Evolutionary conservation across 176 grass and related monocot species (phyloP).

Genomic region (Juncus inflexus): DNA sequence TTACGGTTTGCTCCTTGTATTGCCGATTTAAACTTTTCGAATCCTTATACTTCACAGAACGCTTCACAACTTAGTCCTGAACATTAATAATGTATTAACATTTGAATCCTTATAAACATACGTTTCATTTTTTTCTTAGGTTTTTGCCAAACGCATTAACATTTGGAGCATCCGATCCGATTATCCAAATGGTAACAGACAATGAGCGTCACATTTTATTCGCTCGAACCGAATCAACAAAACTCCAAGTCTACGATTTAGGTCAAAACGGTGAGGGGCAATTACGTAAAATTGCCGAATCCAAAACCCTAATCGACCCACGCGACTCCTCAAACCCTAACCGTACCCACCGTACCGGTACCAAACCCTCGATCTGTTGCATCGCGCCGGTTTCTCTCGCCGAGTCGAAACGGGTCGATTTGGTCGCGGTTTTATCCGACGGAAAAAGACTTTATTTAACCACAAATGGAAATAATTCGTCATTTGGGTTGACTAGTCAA

Average conservation of each 20-base stretch:
- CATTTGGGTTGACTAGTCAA: constrained; percentile 56
- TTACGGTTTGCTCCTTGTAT: constrained; percentile 15
- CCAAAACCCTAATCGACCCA: constrained; percentile 86
- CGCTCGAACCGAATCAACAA: constrained; percentile 80
- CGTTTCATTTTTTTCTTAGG: constrained; percentile 43
- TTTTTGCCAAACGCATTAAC: constrained; percentile 91
- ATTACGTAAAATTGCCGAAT: constrained; percentile 79
- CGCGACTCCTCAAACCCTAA: constrained; percentile 49
- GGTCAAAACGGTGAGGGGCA: constrained; percentile 68
- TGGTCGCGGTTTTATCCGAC: constrained; percentile 91
- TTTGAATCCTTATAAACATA: too few species aligned
- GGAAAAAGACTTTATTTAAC: constrained; percentile 90
- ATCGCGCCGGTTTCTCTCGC: constrained; percentile 64
- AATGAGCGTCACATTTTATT: constrained; percentile 86
- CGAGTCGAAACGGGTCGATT: constrained; percentile 93
- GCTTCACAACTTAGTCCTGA: too few species aligned
- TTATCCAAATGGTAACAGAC: constrained; percentile 89
- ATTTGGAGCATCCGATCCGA: constrained; percentile 88
- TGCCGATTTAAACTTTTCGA: not conserved
- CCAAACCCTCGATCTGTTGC: constrained; percentile 74
- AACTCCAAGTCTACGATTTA: constrained; percentile 88
- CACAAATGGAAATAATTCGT: constrained; percentile 58
- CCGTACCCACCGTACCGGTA: constrained; percentile 49
- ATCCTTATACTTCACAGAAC: not conserved
- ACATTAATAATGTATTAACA: too few species aligned